Base-by-base conservation (phyloP, 2,329 filamentous ascomycete species). In the Aspergillus sergii region DNA sequence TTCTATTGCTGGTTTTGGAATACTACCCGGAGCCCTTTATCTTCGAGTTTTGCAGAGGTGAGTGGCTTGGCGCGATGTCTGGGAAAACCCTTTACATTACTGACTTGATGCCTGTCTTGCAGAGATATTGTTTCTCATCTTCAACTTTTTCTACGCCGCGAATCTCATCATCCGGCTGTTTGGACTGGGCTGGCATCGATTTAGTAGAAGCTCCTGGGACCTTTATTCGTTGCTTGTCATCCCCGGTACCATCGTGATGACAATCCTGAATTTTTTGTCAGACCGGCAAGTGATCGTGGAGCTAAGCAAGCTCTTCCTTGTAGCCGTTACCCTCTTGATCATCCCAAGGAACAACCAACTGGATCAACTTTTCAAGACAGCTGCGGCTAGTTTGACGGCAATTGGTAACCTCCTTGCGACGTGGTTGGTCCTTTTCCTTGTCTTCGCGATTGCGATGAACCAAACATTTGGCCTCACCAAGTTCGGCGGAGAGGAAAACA, bases 361-460 rank as follows among this genome's bases (percentile, higher is more conserved):
- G 26, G 96, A 99, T 75, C 95, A 99, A 76, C 87, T 99, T 0
- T 99, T 99, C 87, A 99, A 99, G 79, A 99, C 96, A 1, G 96
- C 94, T 0, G 95, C 95, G 12, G 95, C 94, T 59, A 96, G 92
- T 88, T 81, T 99, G 70, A 90, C 92, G 2, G 89, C 92, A 21
- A 99, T 99, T 69, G 88, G 91, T 62, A 99, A 97, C 73, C 83
- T 99, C 50, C 82, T 99, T 45, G 94, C 94, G 1, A 99, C 96
- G 0, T 99, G 95, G 95, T 91, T 98, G 66, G 93, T 99, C 2
- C 87, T 99, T 64, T 99, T 98, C 80, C 82, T 99, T 51, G 93
- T 97, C 26, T 99, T 94, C 74, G 94, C 95, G 54, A 99, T 99
- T 71, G 96, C 95, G 4, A 84, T 98, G 76, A 98, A 94, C 12